Base-by-base conservation (phyloP, 306 rosid species). In the Acacia melanoxylon region DNA sequence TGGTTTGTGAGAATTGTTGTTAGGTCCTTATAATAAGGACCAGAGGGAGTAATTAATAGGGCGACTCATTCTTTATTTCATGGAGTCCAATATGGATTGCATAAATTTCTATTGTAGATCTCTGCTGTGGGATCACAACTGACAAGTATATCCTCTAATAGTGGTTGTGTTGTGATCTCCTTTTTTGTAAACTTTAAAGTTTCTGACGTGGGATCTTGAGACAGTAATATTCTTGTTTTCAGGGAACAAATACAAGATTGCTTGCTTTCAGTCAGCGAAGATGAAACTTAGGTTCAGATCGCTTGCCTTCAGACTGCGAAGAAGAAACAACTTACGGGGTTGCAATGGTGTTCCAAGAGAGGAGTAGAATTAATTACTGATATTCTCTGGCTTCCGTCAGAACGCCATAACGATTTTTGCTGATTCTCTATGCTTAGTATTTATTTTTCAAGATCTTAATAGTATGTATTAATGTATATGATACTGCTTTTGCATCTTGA, bases 181-280 rank as follows among this genome's bases (percentile, higher is more conserved):
- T 37, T 37, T 37, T 51, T 54, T 0, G 8, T 37, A 6, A 37
- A 37, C 41, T 37, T 37, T 37, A 37, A 14, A 79, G 63, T 48
- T 44, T 68, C 72, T 68, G 12, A 9, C 19, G 10, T 52, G 2
- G 59, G 59, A 19, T 74, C 58, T 25, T 79, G 77, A 79, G 82
- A 54, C n/a, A 52, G 52, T 10, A 13, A n/a, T 75, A 49, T 74
- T 90, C 19, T 80, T 81, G 37, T 75, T 85, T 90, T 77, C 97
- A 95, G 98, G 89, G 94, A 91, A 68, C 93, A 95, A 87, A 89
- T 95, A 80, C 91, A 90, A 89, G 98, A 93, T 84, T 95, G 88
- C 83, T 83, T 95, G 82, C 92, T 95, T 72, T 90, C 95, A 31
- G 94, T 92, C 78, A 74, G 82, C 70, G 95, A 93, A 86, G 93